Evolutionary conservation across 2,329 filamentous ascomycete genomes (phyloP), one percentile per base, ranked within the genome.

Genomic region (Botryotinia calthae): DNA sequence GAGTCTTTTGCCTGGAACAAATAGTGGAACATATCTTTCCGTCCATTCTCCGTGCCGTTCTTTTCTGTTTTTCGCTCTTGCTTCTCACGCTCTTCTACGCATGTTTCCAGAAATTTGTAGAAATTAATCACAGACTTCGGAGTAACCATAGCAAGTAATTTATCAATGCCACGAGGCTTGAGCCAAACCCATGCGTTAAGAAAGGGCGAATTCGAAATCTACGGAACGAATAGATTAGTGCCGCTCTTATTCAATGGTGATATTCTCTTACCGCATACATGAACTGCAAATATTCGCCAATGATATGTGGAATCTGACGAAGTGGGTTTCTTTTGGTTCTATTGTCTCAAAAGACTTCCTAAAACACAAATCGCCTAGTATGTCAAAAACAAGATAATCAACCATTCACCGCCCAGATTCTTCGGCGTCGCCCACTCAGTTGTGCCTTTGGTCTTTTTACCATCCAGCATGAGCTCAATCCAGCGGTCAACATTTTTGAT

Each of bases 1-100:
- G 62, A 28, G 75, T 98, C 95, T 37, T 95, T 98, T 0, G 96
- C 98, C 83, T 98, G 98, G 84, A 98, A 98, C 81, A 99, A 16
- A 25, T 64, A 64, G 40, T 64, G 62, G 20, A 64, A 64, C 25
- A 64, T 64, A 22, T 44, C 37, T 64, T 64, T 44, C 14, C 58
- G 58, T 37, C 25, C 31, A 37, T 59, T 28, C 4, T 59, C 4
- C 20, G 31, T 5, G 12, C 34, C 25, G 9, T 25, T 37, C 2
- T 37, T 59, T 14, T 59, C 20, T 25, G 12, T 22, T 8, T 9
- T 59, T 37, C 37, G 18, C 5, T 64, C 37, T 64, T 46, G 62
- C 44, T 46, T 28, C 44, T 20, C 20, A 20, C 37, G 37, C 44
- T 64, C 62, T 46, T n/a, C 44, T 10, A 46, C 25, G 28, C 37